Conservation (phyloP, 306 rosid species). For the Pyrus betulifolia region DNA sequence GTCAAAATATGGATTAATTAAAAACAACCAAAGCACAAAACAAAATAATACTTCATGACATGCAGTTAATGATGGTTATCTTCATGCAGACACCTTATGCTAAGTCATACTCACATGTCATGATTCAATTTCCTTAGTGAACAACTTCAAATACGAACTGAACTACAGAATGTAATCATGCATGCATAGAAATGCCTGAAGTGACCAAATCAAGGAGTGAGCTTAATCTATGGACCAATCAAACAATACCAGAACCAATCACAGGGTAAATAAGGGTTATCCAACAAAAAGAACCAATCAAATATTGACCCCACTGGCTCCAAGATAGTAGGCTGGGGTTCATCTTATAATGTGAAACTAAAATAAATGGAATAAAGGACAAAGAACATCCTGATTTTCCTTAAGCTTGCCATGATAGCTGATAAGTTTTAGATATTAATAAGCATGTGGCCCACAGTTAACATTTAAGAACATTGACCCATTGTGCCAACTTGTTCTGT, state of each 20-base stretch:
- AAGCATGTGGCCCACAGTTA: not conserved
- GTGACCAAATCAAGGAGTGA: not conserved
- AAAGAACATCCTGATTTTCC: not conserved
- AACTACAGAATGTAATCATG: not conserved
- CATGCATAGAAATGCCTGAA: not conserved
- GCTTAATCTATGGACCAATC: not conserved
- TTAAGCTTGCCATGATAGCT: not conserved
- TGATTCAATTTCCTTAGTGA: not conserved
- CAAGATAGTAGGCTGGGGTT: not conserved
- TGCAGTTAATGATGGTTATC: not conserved
- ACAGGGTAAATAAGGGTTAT: not conserved
- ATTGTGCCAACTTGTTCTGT: not conserved
- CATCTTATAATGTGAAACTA: not conserved
- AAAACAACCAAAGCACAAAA: not conserved
- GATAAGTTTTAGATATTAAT: not conserved
- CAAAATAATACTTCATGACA: not conserved
- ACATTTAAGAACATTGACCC: not conserved
- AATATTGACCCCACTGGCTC: not conserved
- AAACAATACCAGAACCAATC: not conserved
- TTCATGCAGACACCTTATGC: not conserved
- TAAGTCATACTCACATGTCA: not conserved
- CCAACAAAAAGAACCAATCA: not conserved
- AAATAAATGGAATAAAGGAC: not conserved
- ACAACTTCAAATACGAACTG: not conserved
- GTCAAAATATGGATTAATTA: not conserved